Evolutionary conservation across 2,329 filamentous ascomycete species (phyloP), one percentile per base, ranked within the genome.

Genomic region (Phaeosphaeria sp.): DNA sequence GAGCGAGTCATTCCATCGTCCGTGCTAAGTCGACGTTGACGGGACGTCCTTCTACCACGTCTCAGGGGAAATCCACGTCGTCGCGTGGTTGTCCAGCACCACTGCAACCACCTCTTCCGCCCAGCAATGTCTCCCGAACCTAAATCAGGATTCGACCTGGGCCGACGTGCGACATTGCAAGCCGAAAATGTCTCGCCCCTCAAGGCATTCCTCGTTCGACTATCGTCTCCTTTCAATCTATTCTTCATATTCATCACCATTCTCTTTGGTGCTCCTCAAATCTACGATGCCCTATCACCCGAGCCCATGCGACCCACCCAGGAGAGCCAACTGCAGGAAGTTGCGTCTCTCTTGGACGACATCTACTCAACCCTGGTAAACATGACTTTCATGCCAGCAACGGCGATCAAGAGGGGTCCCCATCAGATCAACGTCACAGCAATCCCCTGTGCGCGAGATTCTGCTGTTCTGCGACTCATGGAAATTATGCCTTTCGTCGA

Each of bases 341-440:
- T 65, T 11, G 62, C 63, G 20, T 33, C 36, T 2, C 46, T 62
- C 27, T 58, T 67, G 47, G 54, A 65, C 21, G 57, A 55, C 11
- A 58, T 64, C 49, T 65, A 67, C 46, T 46, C 39, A 13, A 50
- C 27, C 3, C 39, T 67, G 1, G 63, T 55, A 6, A 54, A 61
- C 20, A 52, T 58, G 23, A 63, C 58, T 1, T 65, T 64, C 44
- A 63, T 65, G 10, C 58, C 63, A 17, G 51, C 58, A 20, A 51
- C 60, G 21, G 55, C 56, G 11, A 59, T 64, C 6, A 55, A 52
- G 25, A 56, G 56, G 3, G 64, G 64, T 17, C 62, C 58, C 11
- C 64, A 67, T 23, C 33, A 49, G 1, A 58, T 67, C 46, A 67
- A 65, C 21, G 36, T 25, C 1, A 63, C 62, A 10, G 55, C 55